Percentiles rank a stretch among this genome's conserved stretches.
Conservation (phyloP, 768 basidiomycete species). For the Tylopilus balloui region DNA sequence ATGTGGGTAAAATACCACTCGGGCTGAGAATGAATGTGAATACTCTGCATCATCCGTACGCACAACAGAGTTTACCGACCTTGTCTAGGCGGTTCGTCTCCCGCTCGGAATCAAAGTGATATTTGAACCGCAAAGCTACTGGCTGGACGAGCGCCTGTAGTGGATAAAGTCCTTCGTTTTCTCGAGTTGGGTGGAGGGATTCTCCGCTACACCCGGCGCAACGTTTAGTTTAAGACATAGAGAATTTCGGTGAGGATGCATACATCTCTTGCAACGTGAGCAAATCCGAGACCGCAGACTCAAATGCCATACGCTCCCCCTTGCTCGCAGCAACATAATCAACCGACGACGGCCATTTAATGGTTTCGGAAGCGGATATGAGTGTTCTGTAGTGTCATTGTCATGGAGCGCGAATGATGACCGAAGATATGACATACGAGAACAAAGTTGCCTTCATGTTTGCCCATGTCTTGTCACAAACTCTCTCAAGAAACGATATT, state of each 20-base stretch:
- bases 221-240: slow-evolving; percentile 2
- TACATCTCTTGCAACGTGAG: slow-evolving; percentile 76
- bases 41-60: neutral
- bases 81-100: slow-evolving; percentile 92
- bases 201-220: slow-evolving; percentile 42
- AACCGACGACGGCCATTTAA: slow-evolving; percentile 83
- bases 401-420: neutral
- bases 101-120: slow-evolving; percentile 85
- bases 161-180: slow-evolving; percentile 65
- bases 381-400: slow-evolving; percentile 47
- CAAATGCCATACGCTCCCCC: slow-evolving; percentile 61
- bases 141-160: slow-evolving; percentile 81
- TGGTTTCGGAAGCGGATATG: slow-evolving; percentile 56
- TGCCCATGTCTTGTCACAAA: slow-evolving; percentile 72
- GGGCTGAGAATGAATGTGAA: slow-evolving; percentile 49
- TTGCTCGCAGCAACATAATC: slow-evolving; percentile 52
- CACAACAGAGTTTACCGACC: slow-evolving; percentile 37
- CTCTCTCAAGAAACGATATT: slow-evolving; percentile 52
- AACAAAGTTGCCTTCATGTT: slow-evolving; percentile 66
- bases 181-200: slow-evolving; percentile 35
- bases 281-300: slow-evolving; percentile 71
- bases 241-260: slow-evolving; percentile 28
- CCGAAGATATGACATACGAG: slow-evolving; percentile 41
- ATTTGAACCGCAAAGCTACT: slow-evolving; percentile 84
- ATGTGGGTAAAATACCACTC: slow-evolving; percentile 97